These are phyloP conservation scores for Trichosphaerium sp. DNA, from an alignment of 78 protist species.

Conservation along the genomic window DNA sequence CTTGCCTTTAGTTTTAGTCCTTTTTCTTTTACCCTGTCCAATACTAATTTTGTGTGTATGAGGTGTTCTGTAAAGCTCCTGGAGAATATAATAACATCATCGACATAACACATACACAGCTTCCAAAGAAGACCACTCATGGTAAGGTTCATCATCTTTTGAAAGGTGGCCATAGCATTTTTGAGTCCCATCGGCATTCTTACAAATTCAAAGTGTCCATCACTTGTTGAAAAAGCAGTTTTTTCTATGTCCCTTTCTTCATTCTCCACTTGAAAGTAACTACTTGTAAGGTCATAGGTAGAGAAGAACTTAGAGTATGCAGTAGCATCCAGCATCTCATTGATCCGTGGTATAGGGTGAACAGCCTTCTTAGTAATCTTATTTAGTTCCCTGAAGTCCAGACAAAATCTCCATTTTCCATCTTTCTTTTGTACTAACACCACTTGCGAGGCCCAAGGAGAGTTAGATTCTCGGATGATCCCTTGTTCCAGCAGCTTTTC, in stretches of 20 bases:
- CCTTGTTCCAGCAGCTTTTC: background rate
- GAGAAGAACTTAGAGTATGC: too few relatives aligned
- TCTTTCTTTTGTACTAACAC: background rate
- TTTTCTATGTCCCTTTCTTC: background rate
- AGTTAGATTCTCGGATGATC: background rate
- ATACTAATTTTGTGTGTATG: too few relatives aligned
- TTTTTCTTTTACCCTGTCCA: too few relatives aligned
- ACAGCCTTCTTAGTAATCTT: too few relatives aligned
- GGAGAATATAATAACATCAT: background rate
- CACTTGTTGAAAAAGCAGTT: background rate
- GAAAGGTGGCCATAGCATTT: background rate
- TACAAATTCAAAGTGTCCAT: background rate
- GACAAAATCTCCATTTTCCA: background rate
- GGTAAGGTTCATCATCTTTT: background rate
- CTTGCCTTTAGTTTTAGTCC: too few relatives aligned
- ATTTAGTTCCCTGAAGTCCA: background rate
- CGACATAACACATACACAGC: background rate
- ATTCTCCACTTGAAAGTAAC: background rate
- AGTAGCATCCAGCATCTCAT: too few relatives aligned
- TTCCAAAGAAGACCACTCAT: background rate
- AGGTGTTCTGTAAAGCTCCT: background rate
- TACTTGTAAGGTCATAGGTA: background rate
- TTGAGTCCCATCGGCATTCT: background rate
- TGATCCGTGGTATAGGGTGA: too few relatives aligned
- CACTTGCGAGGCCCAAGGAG: background rate